phyloP scores from a whole-genome alignment of 257 asterid species.

The Ilex asprella region DNA sequence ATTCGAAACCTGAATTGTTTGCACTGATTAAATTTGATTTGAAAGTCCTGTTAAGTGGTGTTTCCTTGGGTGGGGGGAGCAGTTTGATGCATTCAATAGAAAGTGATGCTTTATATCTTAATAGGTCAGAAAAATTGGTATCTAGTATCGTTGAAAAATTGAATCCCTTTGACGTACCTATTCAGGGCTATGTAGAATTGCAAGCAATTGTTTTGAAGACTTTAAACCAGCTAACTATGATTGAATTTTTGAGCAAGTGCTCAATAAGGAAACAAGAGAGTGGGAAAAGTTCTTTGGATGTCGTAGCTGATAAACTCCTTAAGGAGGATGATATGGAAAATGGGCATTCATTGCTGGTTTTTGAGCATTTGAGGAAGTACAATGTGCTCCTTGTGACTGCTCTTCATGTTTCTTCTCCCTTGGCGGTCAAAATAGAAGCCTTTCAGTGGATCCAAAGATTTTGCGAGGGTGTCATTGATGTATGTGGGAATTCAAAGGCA shows the following conservation, averaged over 20 bases:
- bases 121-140: slow-evolving; percentile 59
- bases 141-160: slow-evolving; percentile 39
- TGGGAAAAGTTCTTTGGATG: slow-evolving; percentile 31
- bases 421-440: slow-evolving; percentile 74
- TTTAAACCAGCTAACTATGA: slow-evolving; percentile 57
- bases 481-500: slow-evolving; percentile 31
- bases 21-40: slow-evolving; percentile 67
- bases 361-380: slow-evolving; percentile 57
- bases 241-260: slow-evolving; percentile 65
- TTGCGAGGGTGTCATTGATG: slow-evolving; percentile 53
- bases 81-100: slow-evolving; percentile 39
- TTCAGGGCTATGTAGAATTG: slow-evolving; percentile 49
- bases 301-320: slow-evolving; percentile 23
- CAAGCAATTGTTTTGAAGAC: slow-evolving; percentile 64
- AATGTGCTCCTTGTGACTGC: slow-evolving; percentile 52
- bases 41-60: slow-evolving; percentile 68
- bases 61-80: slow-evolving; percentile 37
- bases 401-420: slow-evolving; percentile 60
- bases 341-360: slow-evolving; percentile 39
- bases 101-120: slow-evolving; percentile 34
- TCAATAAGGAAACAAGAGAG: slow-evolving; percentile 36
- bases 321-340: slow-evolving; percentile 39
- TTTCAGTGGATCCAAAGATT: slow-evolving; percentile 64
- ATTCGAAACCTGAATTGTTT: slow-evolving; percentile 56
- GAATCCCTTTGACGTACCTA: slow-evolving; percentile 56